These are phyloP conservation scores for Miscanthus sacchariflorus DNA, from an alignment of 202 grass and related monocot genomes.

Conservation along the genomic window DNA sequence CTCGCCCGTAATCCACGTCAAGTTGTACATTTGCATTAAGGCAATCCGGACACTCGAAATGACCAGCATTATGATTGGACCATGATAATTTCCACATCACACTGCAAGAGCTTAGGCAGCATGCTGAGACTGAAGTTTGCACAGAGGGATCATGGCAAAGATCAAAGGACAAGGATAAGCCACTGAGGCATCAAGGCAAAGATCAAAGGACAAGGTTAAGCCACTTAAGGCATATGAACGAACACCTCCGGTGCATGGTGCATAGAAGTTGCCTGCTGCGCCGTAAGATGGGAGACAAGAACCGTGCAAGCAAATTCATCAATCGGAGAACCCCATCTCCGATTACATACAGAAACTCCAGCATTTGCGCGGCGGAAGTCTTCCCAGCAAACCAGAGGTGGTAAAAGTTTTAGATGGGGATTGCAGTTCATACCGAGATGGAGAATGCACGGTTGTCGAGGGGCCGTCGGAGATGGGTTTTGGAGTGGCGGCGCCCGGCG, in stretches of 20 bases:
- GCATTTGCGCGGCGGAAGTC: not conserved
- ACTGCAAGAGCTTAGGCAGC: too few species aligned
- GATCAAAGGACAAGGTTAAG: not conserved
- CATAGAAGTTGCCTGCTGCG: not conserved
- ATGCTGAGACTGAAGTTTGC: too few species aligned
- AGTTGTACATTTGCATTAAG: not conserved
- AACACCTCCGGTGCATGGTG: constrained; percentile 23
- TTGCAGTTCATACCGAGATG: not conserved
- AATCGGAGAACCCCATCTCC: not conserved
- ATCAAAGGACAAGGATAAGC: too few species aligned
- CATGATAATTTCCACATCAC: too few species aligned
- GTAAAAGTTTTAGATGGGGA: not conserved
- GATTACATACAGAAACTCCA: not conserved
- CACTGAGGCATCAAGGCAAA: not conserved
- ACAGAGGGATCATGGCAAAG: too few species aligned
- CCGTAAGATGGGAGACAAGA: not conserved
- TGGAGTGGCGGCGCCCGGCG: not conserved
- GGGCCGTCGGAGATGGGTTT: not conserved
- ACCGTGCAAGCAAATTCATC: too few species aligned
- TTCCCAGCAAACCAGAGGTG: not conserved
- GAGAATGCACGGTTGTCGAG: not conserved
- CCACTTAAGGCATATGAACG: constrained; percentile 13
- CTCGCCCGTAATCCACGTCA: not conserved
- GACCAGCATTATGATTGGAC: too few species aligned
- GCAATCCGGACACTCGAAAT: not conserved